Evolutionary conservation across 345 rosid species (phyloP), one percentile per base, ranked within the genome.

Genomic region (Dipteronia dyeriana): DNA sequence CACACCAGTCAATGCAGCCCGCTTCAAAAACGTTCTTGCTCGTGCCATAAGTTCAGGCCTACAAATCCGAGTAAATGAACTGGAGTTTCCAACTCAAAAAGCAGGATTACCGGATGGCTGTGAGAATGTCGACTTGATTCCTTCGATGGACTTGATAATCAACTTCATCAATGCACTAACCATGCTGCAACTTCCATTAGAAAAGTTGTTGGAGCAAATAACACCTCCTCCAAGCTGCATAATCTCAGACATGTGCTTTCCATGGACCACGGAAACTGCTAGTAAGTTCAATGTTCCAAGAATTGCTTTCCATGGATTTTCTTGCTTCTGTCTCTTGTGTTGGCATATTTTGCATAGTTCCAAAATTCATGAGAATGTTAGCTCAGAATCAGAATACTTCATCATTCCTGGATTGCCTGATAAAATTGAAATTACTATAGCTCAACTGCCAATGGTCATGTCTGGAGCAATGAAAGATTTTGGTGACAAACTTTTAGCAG

Each of bases 201-300:
- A 80, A 43, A 78, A 80, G 19, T 70, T 72, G 75, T 66, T 86
- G 53, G 70, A 63, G 31, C 74, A 78, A 74, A 56, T 88, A 66
- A 66, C 29, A 9, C 86, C 87, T 3, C 65, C 51, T 23, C 89
- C 87, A 0, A 82, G 84, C 76, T 85, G 91, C 80, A 82, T 88
- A 71, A 82, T 88, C 1, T 82, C 88, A 25, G 91, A 85, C 47
- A 76, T 80, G 64, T 68, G 81, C 72, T 75, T 83, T 61, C 64
- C 75, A 2, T 86, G 79, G 69, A 86, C 90, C 5, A 39, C 64
- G 43, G 41, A 77, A 43, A 76, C 81, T 34, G 90, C 91, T 54
- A 67, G 20, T 7, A 82, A 82, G 65, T 84, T 85, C 60, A 70
- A 76, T 75, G 74, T 88, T 60, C 91, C 90, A 0, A 85, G 88